These are phyloP conservation scores for Agaricus sinodeliciosus DNA, from an alignment of 768 basidiomycete genomes.

Conservation along the genomic window DNA sequence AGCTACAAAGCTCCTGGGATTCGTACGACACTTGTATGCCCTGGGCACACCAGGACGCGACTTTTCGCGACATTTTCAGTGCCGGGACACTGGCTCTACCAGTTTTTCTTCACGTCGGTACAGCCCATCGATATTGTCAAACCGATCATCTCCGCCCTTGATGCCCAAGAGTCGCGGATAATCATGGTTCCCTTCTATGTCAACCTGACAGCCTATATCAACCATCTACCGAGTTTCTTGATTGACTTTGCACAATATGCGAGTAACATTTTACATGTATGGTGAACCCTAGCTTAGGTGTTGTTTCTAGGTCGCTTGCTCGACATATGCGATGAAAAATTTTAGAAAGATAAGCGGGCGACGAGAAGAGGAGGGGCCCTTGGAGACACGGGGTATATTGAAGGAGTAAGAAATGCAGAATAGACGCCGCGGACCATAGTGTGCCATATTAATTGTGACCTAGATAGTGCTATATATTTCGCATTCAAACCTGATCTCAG, in stretches of 20 bases:
- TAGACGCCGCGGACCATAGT: too few species aligned
- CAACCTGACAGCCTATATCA: conserved; percentile 49
- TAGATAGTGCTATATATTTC: too few species aligned
- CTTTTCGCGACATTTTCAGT: conserved; percentile 62
- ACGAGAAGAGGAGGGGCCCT: conserved; percentile 45
- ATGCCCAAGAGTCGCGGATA: conserved; percentile 69
- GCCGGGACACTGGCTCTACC: conserved; percentile 43
- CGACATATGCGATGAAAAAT: conserved; percentile 64
- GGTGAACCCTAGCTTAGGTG: background rate
- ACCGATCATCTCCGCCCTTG: conserved; percentile 72
- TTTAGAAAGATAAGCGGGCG: conserved; percentile 62
- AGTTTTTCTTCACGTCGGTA: conserved; percentile 74
- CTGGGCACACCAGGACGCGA: conserved; percentile 73
- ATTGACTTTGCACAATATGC: conserved; percentile 78
- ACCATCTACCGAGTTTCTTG: conserved; percentile 61
- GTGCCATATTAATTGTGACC: too few species aligned
- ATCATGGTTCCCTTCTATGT: conserved; percentile 71
- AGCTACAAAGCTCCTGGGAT: conserved; percentile 72
- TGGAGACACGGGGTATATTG: conserved; percentile 1
- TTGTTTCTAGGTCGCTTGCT: conserved; percentile 46
- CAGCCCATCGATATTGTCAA: conserved; percentile 74
- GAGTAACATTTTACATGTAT: conserved; percentile 14
- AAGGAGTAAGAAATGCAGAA: too few species aligned
- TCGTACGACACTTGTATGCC: conserved; percentile 82
- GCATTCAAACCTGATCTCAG: background rate